A percentile compares a stretch with the other conserved stretches of the same genome.
Conservation (phyloP, 257 asterid genomes). For the Primulina huaijiensis region DNA sequence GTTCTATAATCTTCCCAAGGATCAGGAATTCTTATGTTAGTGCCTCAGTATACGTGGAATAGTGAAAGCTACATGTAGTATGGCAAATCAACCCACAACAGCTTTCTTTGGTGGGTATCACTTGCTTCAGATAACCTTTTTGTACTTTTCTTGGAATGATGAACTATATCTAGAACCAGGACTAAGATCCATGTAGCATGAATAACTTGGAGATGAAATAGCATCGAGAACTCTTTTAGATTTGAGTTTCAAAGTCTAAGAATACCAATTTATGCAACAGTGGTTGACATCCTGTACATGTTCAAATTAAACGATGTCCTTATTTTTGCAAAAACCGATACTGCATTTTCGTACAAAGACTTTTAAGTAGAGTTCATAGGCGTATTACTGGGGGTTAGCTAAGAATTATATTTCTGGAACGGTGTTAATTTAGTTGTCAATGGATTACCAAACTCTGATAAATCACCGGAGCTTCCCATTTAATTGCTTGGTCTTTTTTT, state of each 20-base stretch:
- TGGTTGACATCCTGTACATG: not conserved
- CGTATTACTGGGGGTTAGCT: not conserved
- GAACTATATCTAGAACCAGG: not conserved
- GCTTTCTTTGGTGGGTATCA: not conserved
- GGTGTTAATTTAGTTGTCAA: not conserved
- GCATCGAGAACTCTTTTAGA: not conserved
- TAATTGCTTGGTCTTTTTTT: not conserved
- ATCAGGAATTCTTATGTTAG: not conserved
- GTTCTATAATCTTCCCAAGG: not conserved
- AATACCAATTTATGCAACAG: not conserved
- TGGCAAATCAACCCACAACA: no score
- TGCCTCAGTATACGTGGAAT: not conserved
- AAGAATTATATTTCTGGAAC: not conserved
- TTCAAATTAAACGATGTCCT: no score
- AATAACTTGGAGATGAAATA: not conserved
- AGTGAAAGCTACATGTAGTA: not conserved
- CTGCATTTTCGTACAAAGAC: not conserved
- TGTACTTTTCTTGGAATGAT: not conserved
- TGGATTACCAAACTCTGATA: not conserved
- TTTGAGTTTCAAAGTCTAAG: not conserved
- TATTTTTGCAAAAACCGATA: not conserved
- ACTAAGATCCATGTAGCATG: not conserved
- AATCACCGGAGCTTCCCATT: not conserved
- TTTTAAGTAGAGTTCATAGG: not conserved
- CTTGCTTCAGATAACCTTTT: not conserved